Base-by-base conservation (phyloP, 371 early-diverging fungal genomes). In the Phascolomyces articulosus region DNA sequence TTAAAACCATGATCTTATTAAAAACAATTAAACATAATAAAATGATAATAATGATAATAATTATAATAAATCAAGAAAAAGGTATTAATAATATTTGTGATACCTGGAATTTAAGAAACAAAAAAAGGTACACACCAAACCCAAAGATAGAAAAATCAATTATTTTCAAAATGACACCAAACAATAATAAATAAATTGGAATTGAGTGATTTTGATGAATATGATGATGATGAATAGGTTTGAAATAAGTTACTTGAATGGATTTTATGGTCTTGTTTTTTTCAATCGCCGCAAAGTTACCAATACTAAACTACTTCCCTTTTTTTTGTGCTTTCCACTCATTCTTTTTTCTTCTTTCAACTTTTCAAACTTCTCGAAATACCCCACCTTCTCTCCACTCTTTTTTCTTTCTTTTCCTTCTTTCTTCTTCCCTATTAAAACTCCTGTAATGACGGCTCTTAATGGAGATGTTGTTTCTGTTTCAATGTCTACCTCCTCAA, bases 401-500 rank as follows among this genome's bases (percentile, higher is more conserved):
- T 38, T 54, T 40, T 40, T 27, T 55, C 62, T 62, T 62, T 62
- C 21, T 31, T 34, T 26, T 26, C 49, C 60, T 31, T 26, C 49
- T 16, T n/a, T 29, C 49, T 20, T n/a, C 28, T 23, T 31, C n/a
- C 24, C 41, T 60, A 28, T 49, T 29, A 13, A 9, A 3, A 58
- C 34, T 18, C 24, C 27, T 27, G 56, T 24, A 55, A 55, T 55
- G 56, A 34, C 56, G 31, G 4, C 56, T 29, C 40, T 59, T 13
- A 59, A 23, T 44, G 60, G 60, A 40, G 60, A 59, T 59, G 60
- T 29, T 7, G 21, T 27, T 29, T 21, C 60, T n/a, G 27, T 20
- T 26, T 18, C 56, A 18, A n/a, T 40, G 4, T 59, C 60, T 27
- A 44, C 60, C 7, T 29, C 47, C n/a, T 59, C 60, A 51, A 24